Base-by-base conservation (phyloP, 2,329 filamentous ascomycete species). In the Didymosphaeria variabile region DNA sequence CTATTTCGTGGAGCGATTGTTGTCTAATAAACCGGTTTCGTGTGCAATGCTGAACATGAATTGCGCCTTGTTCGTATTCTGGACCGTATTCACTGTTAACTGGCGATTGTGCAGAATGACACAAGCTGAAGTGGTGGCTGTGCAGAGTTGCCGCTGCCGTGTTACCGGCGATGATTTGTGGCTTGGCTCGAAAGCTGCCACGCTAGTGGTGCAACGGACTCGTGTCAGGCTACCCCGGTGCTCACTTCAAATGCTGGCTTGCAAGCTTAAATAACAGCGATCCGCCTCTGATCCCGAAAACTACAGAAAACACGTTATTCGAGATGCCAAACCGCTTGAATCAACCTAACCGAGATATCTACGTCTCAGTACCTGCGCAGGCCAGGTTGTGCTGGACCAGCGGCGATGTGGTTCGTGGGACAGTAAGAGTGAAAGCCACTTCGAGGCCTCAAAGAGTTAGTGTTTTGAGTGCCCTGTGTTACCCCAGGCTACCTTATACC, bases 321-420 rank as follows among this genome's bases (percentile, higher is more conserved):
- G 36, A 36, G 10, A 55, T 55, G 53, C 17, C 17, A 10, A 46
- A 57, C 34, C 44, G 55, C 17, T 21, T 50, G 19, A 57, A 57
- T 31, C 45, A 38, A 31, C 55, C 32, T 17, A 32, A 32, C 8
- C 36, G n/a, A 21, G 46, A 57, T 15, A 49, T 57, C 19, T 57
- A 40, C 36, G 23, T 57, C 12, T 57, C 17, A 15, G 34, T 57
- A 9, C 55, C 55, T 50, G 44, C 32, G 21, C 17, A 42, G 6
- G 55, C 26, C 8, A 17, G 6, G 26, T 23, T 4, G 3, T 38
- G 3, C 46, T 73, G 69, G 58, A 70, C 67, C 6, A 63, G 55
- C 42, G 68, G 69, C 40, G 69, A 74, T 21, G 40, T 55, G 10
- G 56, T 75, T 19, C 62, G 65, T 32, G 72, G 72, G 23, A 38